Conservation (phyloP, 1,139 yeast genomes). For the Kodamaea fungicola region DNA sequence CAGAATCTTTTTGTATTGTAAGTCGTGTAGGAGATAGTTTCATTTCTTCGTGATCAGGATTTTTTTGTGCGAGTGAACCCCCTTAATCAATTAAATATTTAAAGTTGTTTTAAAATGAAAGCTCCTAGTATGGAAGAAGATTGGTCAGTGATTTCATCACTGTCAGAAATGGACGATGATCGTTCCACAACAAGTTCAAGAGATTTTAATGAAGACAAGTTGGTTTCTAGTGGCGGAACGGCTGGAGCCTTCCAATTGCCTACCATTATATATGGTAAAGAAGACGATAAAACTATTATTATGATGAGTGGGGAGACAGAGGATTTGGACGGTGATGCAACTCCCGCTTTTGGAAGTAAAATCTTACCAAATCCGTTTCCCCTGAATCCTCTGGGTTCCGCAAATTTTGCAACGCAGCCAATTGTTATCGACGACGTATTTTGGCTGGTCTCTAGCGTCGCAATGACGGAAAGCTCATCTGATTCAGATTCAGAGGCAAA, state of each 20-base stretch:
- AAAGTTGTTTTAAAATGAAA: not conserved
- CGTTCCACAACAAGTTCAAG: constrained; percentile 19
- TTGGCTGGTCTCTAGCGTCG: no score
- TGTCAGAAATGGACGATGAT: constrained; percentile 40
- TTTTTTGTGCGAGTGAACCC: no score
- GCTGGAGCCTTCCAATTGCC: constrained; percentile 6
- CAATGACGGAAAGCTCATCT: no score
- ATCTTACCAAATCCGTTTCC: not conserved
- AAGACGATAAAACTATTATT: not conserved
- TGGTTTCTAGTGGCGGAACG: not conserved
- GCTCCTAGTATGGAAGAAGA: constrained; percentile 26
- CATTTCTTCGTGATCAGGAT: no score
- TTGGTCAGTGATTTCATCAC: constrained; percentile 46
- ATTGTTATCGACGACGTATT: no score
- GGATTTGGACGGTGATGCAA: constrained; percentile 3
- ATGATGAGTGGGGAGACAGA: not conserved
- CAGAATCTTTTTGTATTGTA: no score
- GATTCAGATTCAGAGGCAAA: no score
- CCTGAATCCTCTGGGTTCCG: no score
- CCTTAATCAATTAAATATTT: no score
- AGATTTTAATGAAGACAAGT: constrained; percentile 2
- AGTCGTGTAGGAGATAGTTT: no score
- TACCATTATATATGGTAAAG: not conserved
- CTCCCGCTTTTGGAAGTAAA: constrained; percentile 6
- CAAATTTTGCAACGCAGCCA: no score